Evolutionary conservation across 2,329 filamentous ascomycete species (phyloP).

Genomic region (Trichoderma sp.): DNA sequence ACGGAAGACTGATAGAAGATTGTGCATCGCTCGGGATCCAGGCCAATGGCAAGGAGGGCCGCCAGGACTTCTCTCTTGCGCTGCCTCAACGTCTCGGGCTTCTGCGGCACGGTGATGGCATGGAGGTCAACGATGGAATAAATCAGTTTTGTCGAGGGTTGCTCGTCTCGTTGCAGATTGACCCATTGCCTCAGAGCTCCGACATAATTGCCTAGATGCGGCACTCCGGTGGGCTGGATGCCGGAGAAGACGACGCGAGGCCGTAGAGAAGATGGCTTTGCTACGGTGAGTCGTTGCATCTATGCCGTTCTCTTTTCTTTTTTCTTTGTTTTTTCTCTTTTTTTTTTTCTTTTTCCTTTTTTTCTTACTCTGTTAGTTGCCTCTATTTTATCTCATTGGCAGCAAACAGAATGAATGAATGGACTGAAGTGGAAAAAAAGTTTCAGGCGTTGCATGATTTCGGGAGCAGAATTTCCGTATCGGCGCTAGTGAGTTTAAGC

Average conservation of each 20-base stretch:
- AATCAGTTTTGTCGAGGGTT: conserved; percentile 59
- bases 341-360: not conserved
- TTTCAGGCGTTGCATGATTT: not conserved
- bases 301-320: not conserved
- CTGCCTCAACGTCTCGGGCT: conserved; percentile 57
- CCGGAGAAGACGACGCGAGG: conserved; percentile 77
- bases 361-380: not conserved
- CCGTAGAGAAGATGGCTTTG: conserved; percentile 3
- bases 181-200: conserved; percentile 88
- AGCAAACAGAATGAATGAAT: not conserved
- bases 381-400: not conserved
- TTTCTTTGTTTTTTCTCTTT: not conserved
- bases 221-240: conserved; percentile 92
- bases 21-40: conserved; percentile 71
- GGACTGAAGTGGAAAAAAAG: not conserved
- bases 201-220: conserved; percentile 93
- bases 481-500: conserved; percentile 8
- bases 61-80: conserved; percentile 75
- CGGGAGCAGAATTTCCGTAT: not conserved
- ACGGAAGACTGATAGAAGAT: conserved; percentile 83
- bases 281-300: conserved; percentile 2
- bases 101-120: conserved; percentile 78
- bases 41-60: conserved; percentile 75
- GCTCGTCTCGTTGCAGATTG: conserved; percentile 63
- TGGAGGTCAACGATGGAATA: conserved; percentile 94